Evolutionary conservation across 2,329 filamentous ascomycete species (phyloP).

Genomic region (Diaporthe helianthi): DNA sequence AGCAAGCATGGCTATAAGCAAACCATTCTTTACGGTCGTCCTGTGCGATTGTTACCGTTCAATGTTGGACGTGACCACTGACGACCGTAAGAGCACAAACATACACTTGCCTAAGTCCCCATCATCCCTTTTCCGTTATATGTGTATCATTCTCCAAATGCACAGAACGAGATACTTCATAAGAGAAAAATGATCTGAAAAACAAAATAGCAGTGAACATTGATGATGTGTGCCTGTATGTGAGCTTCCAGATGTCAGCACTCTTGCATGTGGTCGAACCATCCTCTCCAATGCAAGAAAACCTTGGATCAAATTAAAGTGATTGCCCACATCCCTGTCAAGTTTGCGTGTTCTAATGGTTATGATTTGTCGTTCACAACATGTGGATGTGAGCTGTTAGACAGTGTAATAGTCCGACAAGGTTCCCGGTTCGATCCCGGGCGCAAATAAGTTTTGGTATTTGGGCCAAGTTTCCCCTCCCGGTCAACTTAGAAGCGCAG

Average conservation of each 20-base stretch:
- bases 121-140: too few relatives aligned
- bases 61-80: too few relatives aligned
- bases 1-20: too few relatives aligned
- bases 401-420: background rate
- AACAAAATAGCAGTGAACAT: background rate
- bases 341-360: slow-evolving; percentile 28
- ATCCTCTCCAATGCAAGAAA: too few relatives aligned
- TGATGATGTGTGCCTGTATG: background rate
- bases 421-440: slow-evolving; percentile 32
- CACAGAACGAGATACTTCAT: background rate
- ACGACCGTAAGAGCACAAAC: too few relatives aligned
- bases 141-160: background rate
- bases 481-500: too few relatives aligned
- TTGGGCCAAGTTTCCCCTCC: too few relatives aligned
- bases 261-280: too few relatives aligned
- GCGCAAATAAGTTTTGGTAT: background rate
- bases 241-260: background rate
- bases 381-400: background rate
- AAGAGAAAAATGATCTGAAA: background rate
- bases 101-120: too few relatives aligned
- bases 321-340: background rate
- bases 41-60: too few relatives aligned
- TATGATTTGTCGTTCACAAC: slow-evolving; percentile 33
- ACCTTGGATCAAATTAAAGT: too few relatives aligned
- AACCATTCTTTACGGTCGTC: too few relatives aligned